Percentiles rank a stretch among this genome's conserved stretches.
phyloP scores from a whole-genome alignment of 2,329 filamentous ascomycete genomes.

The Nemania serpens region DNA sequence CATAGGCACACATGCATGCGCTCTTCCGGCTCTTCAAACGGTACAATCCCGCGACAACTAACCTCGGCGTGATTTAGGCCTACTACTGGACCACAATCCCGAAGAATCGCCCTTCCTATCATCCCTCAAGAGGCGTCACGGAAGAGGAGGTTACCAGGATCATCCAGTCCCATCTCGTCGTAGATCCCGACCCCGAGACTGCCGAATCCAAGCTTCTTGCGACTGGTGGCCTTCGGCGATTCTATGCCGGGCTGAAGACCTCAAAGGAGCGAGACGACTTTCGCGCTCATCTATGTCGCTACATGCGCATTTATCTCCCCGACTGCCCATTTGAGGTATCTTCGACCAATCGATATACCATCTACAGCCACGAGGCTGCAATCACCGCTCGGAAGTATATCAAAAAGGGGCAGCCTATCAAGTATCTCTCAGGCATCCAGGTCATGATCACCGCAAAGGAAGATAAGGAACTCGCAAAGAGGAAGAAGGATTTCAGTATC shows the following conservation, averaged over 20 bases:
- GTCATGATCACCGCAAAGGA: slow-evolving; percentile 92
- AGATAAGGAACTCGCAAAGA: slow-evolving; percentile 77
- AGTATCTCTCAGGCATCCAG: slow-evolving; percentile 88
- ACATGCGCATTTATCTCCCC: slow-evolving; percentile 88
- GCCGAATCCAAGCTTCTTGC: slow-evolving; percentile 76
- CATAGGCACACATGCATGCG: slow-evolving; percentile 3
- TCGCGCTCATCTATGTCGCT: slow-evolving; percentile 80
- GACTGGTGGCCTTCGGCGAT: slow-evolving; percentile 75
- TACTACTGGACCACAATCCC: slow-evolving; percentile 97
- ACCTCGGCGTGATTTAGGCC: slow-evolving; percentile 58
- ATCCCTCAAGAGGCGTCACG: slow-evolving; percentile 77
- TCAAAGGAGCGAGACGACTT: slow-evolving; percentile 87
- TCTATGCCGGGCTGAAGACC: slow-evolving; percentile 68
- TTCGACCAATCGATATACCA: slow-evolving; percentile 93
- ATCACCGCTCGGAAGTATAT: slow-evolving; percentile 82
- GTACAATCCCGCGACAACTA: slow-evolving; percentile 27
- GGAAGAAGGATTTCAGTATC: slow-evolving; percentile 94
- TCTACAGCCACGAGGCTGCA: slow-evolving; percentile 85
- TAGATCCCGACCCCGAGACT: slow-evolving; percentile 70
- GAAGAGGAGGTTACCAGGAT: slow-evolving; percentile 66
- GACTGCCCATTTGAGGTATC: slow-evolving; percentile 93
- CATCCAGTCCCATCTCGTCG: slow-evolving; percentile 68
- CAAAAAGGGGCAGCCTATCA: slow-evolving; percentile 81
- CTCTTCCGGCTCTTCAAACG: neutral
- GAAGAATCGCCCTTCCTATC: slow-evolving; percentile 89